Percentiles rank a stretch among this genome's conserved stretches.
Evolutionary conservation across 2,329 filamentous ascomycete species (phyloP).

Genomic region (Helotiales sp.): DNA sequence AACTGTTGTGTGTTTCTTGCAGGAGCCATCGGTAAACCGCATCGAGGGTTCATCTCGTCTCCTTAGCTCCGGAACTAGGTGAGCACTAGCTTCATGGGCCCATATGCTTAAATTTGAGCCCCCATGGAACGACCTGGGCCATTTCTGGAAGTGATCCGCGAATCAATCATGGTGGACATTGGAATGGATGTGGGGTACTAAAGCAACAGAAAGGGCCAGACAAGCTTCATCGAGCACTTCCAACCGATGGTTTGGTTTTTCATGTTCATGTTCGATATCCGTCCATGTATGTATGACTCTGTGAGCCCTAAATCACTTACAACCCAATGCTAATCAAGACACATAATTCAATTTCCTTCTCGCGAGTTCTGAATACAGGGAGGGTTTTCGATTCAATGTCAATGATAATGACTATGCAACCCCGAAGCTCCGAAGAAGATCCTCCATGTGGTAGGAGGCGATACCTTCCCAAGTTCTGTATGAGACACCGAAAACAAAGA

Average conservation of each 20-base stretch:
- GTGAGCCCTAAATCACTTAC: not conserved
- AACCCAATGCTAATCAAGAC: conserved; percentile 3
- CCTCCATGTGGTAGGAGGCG: conserved; percentile 3
- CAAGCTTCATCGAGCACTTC: no score
- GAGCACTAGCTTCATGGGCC: conserved; percentile 5
- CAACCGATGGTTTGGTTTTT: no score
- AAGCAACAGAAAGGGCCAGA: not conserved
- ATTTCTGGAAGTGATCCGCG: not conserved
- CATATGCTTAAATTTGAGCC: conserved; percentile 17
- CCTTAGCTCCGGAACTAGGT: not conserved
- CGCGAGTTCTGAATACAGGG: conserved; percentile 19
- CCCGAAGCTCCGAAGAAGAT: conserved; percentile 6
- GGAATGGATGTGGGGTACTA: not conserved
- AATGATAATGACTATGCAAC: conserved; percentile 18
- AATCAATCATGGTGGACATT: not conserved
- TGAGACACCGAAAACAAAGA: conserved; percentile 25
- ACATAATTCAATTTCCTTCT: conserved; percentile 8
- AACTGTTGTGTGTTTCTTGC: no score
- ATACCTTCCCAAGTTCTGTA: conserved; percentile 21
- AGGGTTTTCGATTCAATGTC: conserved; percentile 17
- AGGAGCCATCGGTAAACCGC: no score
- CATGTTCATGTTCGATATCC: not conserved
- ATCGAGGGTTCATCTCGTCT: not conserved
- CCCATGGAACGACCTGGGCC: not conserved
- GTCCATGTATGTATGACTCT: not conserved